Base-by-base conservation (phyloP, 2,329 filamentous ascomycete species). In the Pseudogymnoascus sp. region DNA sequence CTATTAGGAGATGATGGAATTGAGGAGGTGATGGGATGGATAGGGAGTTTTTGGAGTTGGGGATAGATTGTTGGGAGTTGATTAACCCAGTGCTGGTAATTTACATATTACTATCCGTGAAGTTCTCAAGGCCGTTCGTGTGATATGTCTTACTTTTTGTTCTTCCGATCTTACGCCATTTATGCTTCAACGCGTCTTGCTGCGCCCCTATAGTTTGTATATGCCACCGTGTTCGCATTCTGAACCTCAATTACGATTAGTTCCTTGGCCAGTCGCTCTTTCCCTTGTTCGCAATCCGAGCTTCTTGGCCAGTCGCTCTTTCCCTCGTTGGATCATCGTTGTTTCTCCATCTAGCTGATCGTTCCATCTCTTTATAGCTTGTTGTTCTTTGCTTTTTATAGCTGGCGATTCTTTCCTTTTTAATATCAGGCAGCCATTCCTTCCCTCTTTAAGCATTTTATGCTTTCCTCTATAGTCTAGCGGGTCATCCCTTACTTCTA, bases 21-120 rank as follows among this genome's bases (percentile, higher is more conserved):
- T 40, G 10, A 5, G 7, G 12, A 25, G 6, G 25, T 21, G 21
- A 21, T 21, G 42, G 42, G 21, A 21, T 21, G 42, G 42, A 52
- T 3, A n/a, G 45, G 45, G 45, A 31, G 45, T 52, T 52, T 42
- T 52, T 52, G 45, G 45, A 52, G 45, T 52, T 52, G 45, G 45
- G 27, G 27, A 31, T 52, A 52, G 27, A 31, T 15, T 31, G 9
- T 10, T n/a, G 8, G 27, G 27, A 33, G 45, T 15, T 18, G 27
- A 52, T 52, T 15, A 13, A 52, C 3, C 27, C n/a, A 52, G 45
- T 52, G 27, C 27, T 52, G 9, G 45, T 52, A 52, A 33, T 52
- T 52, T 9, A 52, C n/a, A 52, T 52, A 31, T 52, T 52, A 52
- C 45, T 52, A 52, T 52, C 27, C 8, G 45, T 52, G 45, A 18